phyloP scores from a whole-genome alignment of 2,329 filamentous ascomycete species.

The Helotiales sp. region DNA sequence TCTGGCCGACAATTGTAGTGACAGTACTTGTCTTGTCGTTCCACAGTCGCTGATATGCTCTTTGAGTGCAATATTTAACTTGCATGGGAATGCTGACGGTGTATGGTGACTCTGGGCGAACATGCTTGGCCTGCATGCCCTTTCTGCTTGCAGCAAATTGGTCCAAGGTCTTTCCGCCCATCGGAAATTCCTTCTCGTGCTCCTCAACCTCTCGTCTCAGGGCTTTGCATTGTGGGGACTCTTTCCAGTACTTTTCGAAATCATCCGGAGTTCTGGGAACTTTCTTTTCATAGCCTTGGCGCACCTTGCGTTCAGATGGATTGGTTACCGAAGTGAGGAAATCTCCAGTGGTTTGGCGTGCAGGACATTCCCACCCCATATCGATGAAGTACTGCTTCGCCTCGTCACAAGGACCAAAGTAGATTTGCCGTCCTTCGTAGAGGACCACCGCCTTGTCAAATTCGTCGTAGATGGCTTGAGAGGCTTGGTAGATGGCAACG shows the following conservation, averaged over 20 bases:
- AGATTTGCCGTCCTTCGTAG: constrained; percentile 71
- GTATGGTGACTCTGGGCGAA: constrained; percentile 74
- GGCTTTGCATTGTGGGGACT: constrained; percentile 44
- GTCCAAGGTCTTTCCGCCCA: constrained; percentile 36
- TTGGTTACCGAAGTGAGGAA: constrained; percentile 78
- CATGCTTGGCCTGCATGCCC: constrained; percentile 45
- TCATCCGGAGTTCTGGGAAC: constrained; percentile 56
- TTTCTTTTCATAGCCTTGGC: constrained; percentile 55
- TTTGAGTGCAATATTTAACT: constrained; percentile 74
- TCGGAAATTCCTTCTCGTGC: constrained; percentile 48
- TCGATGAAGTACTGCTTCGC: constrained; percentile 70
- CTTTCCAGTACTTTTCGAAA: constrained; percentile 53
- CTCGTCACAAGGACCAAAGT: constrained; percentile 62
- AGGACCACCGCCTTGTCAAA: constrained; percentile 71
- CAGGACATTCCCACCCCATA: constrained; percentile 70
- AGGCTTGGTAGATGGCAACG: constrained; percentile 74
- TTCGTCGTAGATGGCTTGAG: constrained; percentile 66
- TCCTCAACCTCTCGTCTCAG: constrained; percentile 48
- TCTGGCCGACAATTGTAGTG: constrained; percentile 38
- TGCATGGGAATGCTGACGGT: constrained; percentile 79
- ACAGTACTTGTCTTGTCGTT: constrained; percentile 74
- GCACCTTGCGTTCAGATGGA: constrained; percentile 56
- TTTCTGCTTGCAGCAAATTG: constrained; percentile 39
- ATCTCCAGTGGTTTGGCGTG: constrained; percentile 55
- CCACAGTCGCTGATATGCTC: constrained; percentile 75